Percentiles rank a stretch among this genome's conserved stretches.
Conservation (phyloP, 2,329 filamentous ascomycete genomes). For the Monosporascus cannonballus region DNA sequence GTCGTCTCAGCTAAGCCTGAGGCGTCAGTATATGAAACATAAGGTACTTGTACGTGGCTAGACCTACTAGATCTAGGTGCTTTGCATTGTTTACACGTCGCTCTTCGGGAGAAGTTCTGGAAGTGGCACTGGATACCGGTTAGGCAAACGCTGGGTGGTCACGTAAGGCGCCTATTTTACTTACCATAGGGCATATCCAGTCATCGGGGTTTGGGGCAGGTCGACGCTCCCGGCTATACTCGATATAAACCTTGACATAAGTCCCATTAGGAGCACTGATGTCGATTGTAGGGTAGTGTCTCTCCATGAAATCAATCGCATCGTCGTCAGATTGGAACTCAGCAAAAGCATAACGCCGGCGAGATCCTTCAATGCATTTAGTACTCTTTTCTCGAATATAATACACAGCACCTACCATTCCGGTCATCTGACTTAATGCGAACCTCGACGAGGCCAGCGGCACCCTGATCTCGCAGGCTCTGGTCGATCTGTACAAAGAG, state of each 20-base stretch:
- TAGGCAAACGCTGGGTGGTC: slow-evolving; percentile 1
- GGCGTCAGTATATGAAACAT: slow-evolving; percentile 1
- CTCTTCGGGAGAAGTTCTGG: slow-evolving; percentile 28
- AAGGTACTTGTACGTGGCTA: neutral
- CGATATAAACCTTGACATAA: slow-evolving; percentile 28
- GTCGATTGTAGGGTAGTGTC: slow-evolving; percentile 29
- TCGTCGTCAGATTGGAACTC: slow-evolving; percentile 34
- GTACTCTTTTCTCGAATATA: neutral
- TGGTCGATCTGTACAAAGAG: slow-evolving; percentile 20
- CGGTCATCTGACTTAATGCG: slow-evolving; percentile 27
- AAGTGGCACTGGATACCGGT: slow-evolving; percentile 24
- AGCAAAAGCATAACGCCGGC: slow-evolving; percentile 31
- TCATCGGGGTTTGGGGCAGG: slow-evolving; percentile 28
- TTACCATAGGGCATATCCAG: slow-evolving; percentile 34
- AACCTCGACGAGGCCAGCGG: slow-evolving; percentile 23
- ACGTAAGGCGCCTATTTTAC: neutral
- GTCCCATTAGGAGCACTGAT: slow-evolving; percentile 26
- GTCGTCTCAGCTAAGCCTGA: slow-evolving; percentile 18
- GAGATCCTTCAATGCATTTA: slow-evolving; percentile 13
- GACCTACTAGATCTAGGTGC: slow-evolving; percentile 26
- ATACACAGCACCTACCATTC: slow-evolving; percentile 12
- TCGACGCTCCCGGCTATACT: slow-evolving; percentile 29
- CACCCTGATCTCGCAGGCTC: slow-evolving; percentile 23
- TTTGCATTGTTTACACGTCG: slow-evolving; percentile 29
- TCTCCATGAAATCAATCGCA: slow-evolving; percentile 33